Evolutionary conservation across 1,139 yeast genomes (phyloP).

Genomic region (Saccharomyces hybrid): DNA sequence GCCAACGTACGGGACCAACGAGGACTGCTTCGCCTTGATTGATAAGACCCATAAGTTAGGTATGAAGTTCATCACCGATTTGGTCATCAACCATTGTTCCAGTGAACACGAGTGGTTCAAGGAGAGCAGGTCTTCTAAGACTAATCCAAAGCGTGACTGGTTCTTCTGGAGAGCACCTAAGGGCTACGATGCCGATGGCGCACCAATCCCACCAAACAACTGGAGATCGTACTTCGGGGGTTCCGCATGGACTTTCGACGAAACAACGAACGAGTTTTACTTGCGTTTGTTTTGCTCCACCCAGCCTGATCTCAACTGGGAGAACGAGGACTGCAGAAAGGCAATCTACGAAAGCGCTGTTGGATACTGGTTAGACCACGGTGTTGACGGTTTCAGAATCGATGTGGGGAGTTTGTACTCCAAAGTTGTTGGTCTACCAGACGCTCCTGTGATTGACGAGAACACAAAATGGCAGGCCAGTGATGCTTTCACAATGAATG

Average conservation of each 20-base stretch:
- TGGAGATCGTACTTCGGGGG: conserved; percentile 49
- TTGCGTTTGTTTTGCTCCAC: conserved; percentile 44
- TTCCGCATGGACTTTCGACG: conserved; percentile 52
- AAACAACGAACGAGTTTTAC: conserved; percentile 45
- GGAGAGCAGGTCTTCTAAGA: conserved; percentile 45
- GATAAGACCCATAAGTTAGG: conserved; percentile 40
- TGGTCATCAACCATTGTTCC: conserved; percentile 55
- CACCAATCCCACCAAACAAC: conserved; percentile 49
- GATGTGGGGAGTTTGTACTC: conserved; percentile 50
- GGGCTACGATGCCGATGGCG: conserved; percentile 39
- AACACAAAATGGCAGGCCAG: conserved; percentile 39
- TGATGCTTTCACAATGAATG: conserved; percentile 34
- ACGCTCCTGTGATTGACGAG: conserved; percentile 30
- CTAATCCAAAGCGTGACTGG: conserved; percentile 55
- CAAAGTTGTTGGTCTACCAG: conserved; percentile 41
- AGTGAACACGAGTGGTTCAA: conserved; percentile 51
- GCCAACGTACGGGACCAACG: conserved; percentile 47
- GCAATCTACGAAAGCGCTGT: conserved; percentile 46
- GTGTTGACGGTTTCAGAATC: conserved; percentile 53
- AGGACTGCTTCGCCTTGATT: conserved; percentile 34
- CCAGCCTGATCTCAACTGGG: conserved; percentile 60
- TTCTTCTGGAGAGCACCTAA: conserved; percentile 49
- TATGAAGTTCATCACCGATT: conserved; percentile 46
- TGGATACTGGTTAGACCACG: conserved; percentile 48
- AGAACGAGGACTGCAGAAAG: conserved; percentile 42